Evolutionary conservation across 805 yeast genomes (phyloP).

Genomic region (Lipomyces anomalus): DNA sequence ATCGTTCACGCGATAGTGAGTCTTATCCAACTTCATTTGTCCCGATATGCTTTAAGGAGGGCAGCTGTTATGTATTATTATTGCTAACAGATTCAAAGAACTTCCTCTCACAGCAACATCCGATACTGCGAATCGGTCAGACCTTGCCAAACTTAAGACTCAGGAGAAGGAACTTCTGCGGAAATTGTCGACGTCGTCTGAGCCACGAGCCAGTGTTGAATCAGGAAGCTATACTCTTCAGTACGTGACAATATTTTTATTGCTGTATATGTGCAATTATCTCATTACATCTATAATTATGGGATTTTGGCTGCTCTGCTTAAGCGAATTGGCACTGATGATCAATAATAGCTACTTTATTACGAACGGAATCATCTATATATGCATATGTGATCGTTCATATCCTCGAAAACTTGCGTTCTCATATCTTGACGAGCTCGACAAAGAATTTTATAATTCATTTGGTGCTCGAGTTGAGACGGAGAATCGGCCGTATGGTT

Average conservation of each 20-base stretch:
- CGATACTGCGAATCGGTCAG: constrained; percentile 37
- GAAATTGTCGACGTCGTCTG: constrained; percentile 72
- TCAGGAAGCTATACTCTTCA: constrained; percentile 68
- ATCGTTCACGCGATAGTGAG: not conserved
- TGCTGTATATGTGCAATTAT: too few species aligned
- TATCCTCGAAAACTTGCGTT: constrained; percentile 88
- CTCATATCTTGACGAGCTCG: constrained; percentile 74
- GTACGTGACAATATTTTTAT: constrained; percentile 27
- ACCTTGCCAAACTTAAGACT: constrained; percentile 61
- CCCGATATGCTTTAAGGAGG: too few species aligned
- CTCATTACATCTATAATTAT: too few species aligned
- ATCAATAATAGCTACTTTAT: constrained; percentile 50
- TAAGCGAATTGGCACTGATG: too few species aligned
- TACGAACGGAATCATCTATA: constrained; percentile 59
- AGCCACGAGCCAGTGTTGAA: constrained; percentile 77
- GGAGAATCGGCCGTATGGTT: constrained; percentile 72
- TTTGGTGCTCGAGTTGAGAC: constrained; percentile 61
- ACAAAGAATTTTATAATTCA: constrained; percentile 72
- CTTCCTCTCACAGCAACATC: constrained; percentile 89
- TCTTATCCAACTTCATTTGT: too few species aligned
- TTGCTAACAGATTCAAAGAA: constrained; percentile 38
- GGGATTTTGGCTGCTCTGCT: too few species aligned
- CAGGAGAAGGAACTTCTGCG: constrained; percentile 72
- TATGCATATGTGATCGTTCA: constrained; percentile 68
- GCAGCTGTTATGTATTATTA: too few species aligned